Evolutionary conservation across 768 basidiomycete species (phyloP).

Genomic region (Lactarius akahatsu): DNA sequence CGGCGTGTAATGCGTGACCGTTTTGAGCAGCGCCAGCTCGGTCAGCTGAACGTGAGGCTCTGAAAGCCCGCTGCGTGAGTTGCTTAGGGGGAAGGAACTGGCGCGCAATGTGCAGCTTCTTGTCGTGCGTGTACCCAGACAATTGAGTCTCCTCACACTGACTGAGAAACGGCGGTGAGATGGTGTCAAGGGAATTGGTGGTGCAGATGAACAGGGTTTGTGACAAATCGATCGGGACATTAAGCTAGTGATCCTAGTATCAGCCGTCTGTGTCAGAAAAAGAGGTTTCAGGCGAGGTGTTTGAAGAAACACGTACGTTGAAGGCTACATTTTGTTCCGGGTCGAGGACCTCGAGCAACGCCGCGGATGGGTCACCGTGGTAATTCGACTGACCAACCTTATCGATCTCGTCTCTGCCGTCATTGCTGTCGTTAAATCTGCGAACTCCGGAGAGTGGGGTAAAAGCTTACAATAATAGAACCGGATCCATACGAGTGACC

Average conservation of each 20-base stretch:
- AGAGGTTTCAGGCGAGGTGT: neutral
- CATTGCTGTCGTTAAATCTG: conserved; percentile 7
- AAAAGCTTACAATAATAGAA: conserved; percentile 60
- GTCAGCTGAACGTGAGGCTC: conserved; percentile 60
- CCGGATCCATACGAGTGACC: conserved; percentile 75
- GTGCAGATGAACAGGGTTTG: conserved; percentile 93
- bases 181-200: conserved; percentile 86
- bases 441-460: neutral
- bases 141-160: conserved; percentile 87
- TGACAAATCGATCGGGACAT: conserved; percentile 83
- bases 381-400: conserved; percentile 85
- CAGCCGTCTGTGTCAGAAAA: conserved; percentile 9
- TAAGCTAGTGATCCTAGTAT: conserved; percentile 83
- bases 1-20: conserved; percentile 79
- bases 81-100: conserved; percentile 91
- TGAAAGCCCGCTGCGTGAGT: conserved; percentile 63
- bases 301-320: conserved; percentile 50
- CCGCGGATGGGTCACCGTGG: conserved; percentile 92
- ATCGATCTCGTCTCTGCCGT: conserved; percentile 80
- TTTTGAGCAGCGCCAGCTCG: conserved; percentile 65
- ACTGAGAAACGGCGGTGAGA: conserved; percentile 83
- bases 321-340: conserved; percentile 90
- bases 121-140: conserved; percentile 83
- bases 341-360: conserved; percentile 87
- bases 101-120: conserved; percentile 87